These are phyloP conservation scores for Aspergillus thermomutatus DNA, from an alignment of 2,329 filamentous ascomycete species.

Conservation along the genomic window DNA sequence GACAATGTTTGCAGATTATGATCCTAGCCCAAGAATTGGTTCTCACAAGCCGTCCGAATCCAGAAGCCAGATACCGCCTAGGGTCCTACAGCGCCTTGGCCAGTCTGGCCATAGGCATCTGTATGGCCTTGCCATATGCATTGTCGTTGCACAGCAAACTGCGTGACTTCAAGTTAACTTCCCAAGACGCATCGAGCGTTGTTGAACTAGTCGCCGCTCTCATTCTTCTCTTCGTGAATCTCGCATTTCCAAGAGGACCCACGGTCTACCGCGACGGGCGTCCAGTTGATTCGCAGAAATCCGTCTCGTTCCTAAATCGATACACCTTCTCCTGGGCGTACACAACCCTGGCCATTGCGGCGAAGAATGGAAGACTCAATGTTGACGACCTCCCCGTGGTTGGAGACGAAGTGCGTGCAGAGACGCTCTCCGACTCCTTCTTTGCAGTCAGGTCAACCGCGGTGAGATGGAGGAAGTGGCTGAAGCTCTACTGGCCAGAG, in stretches of 20 bases:
- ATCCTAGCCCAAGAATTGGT: conserved; percentile 4
- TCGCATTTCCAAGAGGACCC: conserved; percentile 62
- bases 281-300: conserved; percentile 60
- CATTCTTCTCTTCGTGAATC: conserved; percentile 2
- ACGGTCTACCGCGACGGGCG: conserved; percentile 58
- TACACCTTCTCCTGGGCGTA: conserved; percentile 64
- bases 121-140: neutral
- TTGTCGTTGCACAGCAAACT: neutral
- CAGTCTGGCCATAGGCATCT: neutral
- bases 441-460: neutral
- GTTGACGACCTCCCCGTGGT: conserved; percentile 60
- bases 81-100: conserved; percentile 9
- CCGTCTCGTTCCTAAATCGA: conserved; percentile 56
- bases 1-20: neutral
- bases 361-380: conserved; percentile 59
- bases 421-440: conserved; percentile 32
- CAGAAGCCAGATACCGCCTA: conserved; percentile 1
- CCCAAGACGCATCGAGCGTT: neutral
- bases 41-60: neutral
- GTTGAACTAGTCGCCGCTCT: conserved; percentile 2
- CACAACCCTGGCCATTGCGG: conserved; percentile 53
- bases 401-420: conserved; percentile 52
- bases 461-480: conserved; percentile 57
- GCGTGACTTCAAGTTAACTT: neutral
- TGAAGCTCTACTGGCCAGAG: conserved; percentile 54